Base-by-base conservation (phyloP, 2,329 filamentous ascomycete species). In the Trichoderma pleuroti region DNA sequence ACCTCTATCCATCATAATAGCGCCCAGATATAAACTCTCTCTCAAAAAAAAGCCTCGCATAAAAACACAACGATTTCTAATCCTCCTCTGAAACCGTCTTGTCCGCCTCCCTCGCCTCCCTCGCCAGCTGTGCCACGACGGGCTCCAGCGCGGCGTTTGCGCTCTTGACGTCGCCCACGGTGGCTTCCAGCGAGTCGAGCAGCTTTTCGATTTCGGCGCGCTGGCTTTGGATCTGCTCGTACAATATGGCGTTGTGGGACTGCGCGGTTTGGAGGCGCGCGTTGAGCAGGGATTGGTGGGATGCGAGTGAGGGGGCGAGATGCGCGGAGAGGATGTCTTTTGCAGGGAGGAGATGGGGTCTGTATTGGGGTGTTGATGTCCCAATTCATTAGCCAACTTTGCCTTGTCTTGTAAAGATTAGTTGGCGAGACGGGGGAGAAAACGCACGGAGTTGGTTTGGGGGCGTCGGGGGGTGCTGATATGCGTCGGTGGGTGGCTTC, bases 311-410 rank as follows among this genome's bases (percentile, higher is more conserved):
- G 0, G 87, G 86, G 7, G 81, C 78, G 28, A 90, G 80, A 77
- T 90, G 88, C 2, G 88, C 88, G 18, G 82, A 78, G 26, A 90
- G 80, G 49, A 91, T 81, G 4, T 82, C 78, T 4, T 81, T 76
- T 0, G 88, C 83, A 1, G 88, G 85, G 1, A 90, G 83, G 34
- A 86, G 82, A 74, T 91, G 88, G 2, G 88, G 88, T 32, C 85
- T 86, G 28, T 52, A 18, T 11, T 8, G 8, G 24, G 14, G 36
- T 62, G 18, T 32, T 32, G 8, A 56, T n/a, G 28, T 56, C 11
- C 14, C 1, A 28, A 8, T 54, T 28, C 14, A 26, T 56, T 56
- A 2, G 16, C 21, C 24, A 26, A 18, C 18, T 42, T 42, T 42
- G 16, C 42, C n/a, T 63, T 39, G 56, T 5, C 36, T 32, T 34